phyloP scores from a whole-genome alignment of 805 yeast species.

The Kodamaea kaohsiungensis region DNA sequence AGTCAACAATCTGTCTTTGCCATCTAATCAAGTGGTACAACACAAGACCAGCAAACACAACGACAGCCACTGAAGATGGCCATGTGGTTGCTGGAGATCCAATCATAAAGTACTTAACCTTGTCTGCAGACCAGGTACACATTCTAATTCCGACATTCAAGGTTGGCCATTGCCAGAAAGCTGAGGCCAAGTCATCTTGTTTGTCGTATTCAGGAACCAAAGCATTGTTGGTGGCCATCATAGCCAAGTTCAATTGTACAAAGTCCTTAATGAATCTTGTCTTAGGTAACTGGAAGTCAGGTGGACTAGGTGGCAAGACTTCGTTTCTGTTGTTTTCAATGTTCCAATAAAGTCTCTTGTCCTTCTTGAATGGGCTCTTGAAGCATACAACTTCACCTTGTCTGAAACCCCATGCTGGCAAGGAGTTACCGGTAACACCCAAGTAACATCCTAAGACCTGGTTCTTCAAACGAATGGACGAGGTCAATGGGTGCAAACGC shows the following conservation, averaged over 20 bases:
- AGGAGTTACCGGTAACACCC: constrained; percentile 74
- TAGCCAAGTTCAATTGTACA: constrained; percentile 72
- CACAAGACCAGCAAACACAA: constrained; percentile 52
- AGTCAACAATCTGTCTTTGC: constrained; percentile 71
- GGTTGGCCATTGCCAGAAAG: constrained; percentile 91
- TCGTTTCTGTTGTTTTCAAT: constrained; percentile 69
- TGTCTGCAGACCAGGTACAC: constrained; percentile 67
- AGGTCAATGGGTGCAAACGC: constrained; percentile 74
- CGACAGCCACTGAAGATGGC: constrained; percentile 63
- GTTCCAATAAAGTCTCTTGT: constrained; percentile 89
- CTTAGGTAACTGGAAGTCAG: constrained; percentile 65
- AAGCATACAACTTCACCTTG: constrained; percentile 94
- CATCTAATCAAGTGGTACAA: constrained; percentile 48
- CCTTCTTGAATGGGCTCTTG: constrained; percentile 65
- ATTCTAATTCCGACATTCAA: constrained; percentile 72
- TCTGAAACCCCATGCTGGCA: constrained; percentile 97
- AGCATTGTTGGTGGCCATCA: constrained; percentile 87
- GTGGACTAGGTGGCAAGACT: constrained; percentile 59
- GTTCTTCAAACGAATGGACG: constrained; percentile 77
- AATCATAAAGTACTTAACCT: constrained; percentile 62
- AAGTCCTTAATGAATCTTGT: constrained; percentile 79
- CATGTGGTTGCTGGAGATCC: constrained; percentile 72
- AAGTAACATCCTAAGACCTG: constrained; percentile 75
- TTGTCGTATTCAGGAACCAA: constrained; percentile 77
- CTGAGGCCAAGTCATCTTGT: constrained; percentile 67